Evolutionary conservation across 768 basidiomycete genomes (phyloP), one percentile per base, ranked within the genome.

Genomic region (Chalciporus piperatus): DNA sequence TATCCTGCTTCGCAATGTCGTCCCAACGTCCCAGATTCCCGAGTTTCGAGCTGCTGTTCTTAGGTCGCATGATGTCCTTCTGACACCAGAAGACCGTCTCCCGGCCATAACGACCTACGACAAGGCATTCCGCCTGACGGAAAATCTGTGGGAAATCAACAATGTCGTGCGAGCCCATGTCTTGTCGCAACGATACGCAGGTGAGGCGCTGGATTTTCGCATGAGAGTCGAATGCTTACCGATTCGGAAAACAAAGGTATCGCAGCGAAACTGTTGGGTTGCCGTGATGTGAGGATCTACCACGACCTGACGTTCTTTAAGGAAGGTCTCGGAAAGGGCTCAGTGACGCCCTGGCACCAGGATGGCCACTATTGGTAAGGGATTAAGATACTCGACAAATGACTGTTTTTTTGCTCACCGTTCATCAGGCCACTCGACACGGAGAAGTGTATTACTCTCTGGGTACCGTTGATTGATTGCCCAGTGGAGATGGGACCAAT

Each of bases 261-360:
- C 49, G 49, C 49, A 14, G 49, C 49, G 27, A 50, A 50, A 44
- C 10, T 50, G 20, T 25, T 50, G 13, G 49, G 49, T 37, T 50
- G 49, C 41, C 49, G 49, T 27, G 49, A 50, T 35, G 49, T 50
- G 13, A 41, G 49, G 9, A 38, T 50, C 43, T 50, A 50, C 32
- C 49, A 50, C n/a, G 49, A 50, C 25, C 41, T 50, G 22, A 50
- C 49, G 41, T 50, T 50, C 41, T 50, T 50, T 30, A 50, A 50
- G 33, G 49, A 50, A 11, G 49, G 49, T 37, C 49, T 27, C 20
- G 49, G 49, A 8, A 50, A 50, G 14, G 41, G 49, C 13, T 32
- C 19, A 6, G 41, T 42, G 7, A 50, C 49, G 19, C 49, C 49
- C 1, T 50, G 17, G 4, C 33, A 33, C 14, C 33, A 33, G 12